A percentile compares a stretch with the other conserved stretches of the same genome.
Conservation (phyloP, 2,329 filamentous ascomycete species). For the Ophiocordyceps camponoti-floridani region DNA sequence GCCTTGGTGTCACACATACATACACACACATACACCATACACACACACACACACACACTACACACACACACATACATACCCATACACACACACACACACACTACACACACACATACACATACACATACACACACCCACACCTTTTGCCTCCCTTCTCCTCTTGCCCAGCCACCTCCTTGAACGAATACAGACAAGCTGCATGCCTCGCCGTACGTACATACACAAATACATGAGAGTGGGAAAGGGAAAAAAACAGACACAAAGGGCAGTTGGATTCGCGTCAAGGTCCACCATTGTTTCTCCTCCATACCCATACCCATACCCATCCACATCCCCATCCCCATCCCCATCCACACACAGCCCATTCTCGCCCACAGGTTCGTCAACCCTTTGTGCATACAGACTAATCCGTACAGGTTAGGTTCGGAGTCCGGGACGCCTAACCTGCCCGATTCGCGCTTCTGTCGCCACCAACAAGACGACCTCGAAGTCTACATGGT, state of each 20-base stretch:
- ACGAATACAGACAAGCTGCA: neutral
- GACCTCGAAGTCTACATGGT: too few relatives aligned
- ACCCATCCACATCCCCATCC: neutral
- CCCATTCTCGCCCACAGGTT: neutral
- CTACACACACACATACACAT: too few relatives aligned
- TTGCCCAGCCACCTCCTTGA: too few relatives aligned
- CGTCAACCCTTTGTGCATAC: conserved; percentile 2
- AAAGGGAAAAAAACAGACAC: neutral
- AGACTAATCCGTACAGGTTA: neutral
- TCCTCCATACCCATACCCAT: neutral
- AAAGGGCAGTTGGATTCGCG: neutral
- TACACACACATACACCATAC: too few relatives aligned
- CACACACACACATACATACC: too few relatives aligned
- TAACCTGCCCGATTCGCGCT: neutral
- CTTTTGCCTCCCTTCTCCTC: too few relatives aligned
- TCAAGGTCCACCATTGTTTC: neutral
- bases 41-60: too few relatives aligned
- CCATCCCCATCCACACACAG: neutral
- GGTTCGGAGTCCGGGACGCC: neutral
- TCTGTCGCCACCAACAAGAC: neutral
- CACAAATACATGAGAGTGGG: neutral
- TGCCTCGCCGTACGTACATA: neutral
- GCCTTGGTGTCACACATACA: neutral
- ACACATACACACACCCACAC: too few relatives aligned
- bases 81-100: too few relatives aligned